Evolutionary conservation across 768 basidiomycete species (phyloP).

Genomic region (Tulasnella sp.): DNA sequence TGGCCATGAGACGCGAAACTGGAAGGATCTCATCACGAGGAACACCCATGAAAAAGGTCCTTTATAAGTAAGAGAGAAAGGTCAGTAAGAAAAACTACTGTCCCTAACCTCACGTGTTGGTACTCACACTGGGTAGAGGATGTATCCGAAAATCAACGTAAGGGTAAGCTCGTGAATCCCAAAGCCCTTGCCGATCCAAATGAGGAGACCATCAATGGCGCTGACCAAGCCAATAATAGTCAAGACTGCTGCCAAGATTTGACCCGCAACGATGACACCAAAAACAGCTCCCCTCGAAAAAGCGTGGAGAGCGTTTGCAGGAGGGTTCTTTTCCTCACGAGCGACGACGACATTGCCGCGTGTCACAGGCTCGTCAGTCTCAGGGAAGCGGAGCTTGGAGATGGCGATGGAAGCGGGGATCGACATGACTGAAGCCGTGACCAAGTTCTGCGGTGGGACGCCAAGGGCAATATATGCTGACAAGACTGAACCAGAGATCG

Average conservation of each 20-base stretch:
- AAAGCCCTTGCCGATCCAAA: slow-evolving; percentile 83
- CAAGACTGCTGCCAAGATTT: slow-evolving; percentile 69
- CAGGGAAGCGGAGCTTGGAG: slow-evolving; percentile 79
- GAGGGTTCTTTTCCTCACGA: slow-evolving; percentile 46
- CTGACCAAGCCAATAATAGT: slow-evolving; percentile 78
- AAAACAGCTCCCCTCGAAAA: slow-evolving; percentile 81
- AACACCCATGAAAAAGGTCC: slow-evolving; percentile 42
- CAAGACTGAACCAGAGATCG: slow-evolving; percentile 86
- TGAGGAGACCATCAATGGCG: slow-evolving; percentile 73
- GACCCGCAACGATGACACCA: slow-evolving; percentile 77
- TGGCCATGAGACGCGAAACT: slow-evolving; percentile 73
- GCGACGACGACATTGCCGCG: slow-evolving; percentile 73
- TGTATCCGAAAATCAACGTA: slow-evolving; percentile 75
- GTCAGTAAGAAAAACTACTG: not conserved
- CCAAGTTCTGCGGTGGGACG: slow-evolving; percentile 56
- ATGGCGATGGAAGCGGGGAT: slow-evolving; percentile 93
- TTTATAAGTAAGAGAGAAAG: not conserved
- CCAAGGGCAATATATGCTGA: slow-evolving; percentile 61
- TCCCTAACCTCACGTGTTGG: not conserved
- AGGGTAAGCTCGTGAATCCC: slow-evolving; percentile 76
- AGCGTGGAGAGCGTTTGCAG: slow-evolving; percentile 69
- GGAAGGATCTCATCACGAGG: slow-evolving; percentile 72
- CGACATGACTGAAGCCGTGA: slow-evolving; percentile 89
- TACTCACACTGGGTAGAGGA: slow-evolving; percentile 65
- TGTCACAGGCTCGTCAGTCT: slow-evolving; percentile 77